A percentile compares a stretch with the other conserved stretches of the same genome.
Conservation (phyloP, 2,329 filamentous ascomycete genomes). For the Coleophoma eucalyptorum region DNA sequence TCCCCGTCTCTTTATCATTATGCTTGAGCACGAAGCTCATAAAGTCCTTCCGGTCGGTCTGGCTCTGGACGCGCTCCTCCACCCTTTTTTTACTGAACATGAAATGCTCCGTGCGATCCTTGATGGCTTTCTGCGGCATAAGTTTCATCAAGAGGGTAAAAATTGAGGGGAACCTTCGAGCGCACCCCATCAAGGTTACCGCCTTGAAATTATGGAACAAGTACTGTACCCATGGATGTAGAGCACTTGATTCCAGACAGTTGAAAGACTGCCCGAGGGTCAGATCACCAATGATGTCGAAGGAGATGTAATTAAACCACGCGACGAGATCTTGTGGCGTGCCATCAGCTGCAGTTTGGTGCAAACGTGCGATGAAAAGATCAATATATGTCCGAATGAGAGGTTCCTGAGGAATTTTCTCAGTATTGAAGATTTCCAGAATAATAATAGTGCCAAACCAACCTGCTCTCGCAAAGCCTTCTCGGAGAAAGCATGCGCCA, state of each 20-base stretch:
- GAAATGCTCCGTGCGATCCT: not conserved
- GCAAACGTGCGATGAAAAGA: conserved; percentile 12
- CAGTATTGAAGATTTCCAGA: too few species aligned
- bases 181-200: not conserved
- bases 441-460: too few species aligned
- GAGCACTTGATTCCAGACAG: conserved; percentile 20
- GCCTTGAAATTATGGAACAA: not conserved
- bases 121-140: not conserved
- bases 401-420: conserved; percentile 18
- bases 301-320: conserved; percentile 23
- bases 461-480: conserved; percentile 1
- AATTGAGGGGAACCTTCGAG: not conserved
- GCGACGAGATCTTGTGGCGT: conserved; percentile 21
- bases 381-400: conserved; percentile 27
- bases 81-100: not conserved
- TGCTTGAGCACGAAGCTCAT: conserved; percentile 12
- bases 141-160: not conserved
- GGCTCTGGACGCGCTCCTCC: not conserved
- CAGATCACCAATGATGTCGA: conserved; percentile 24
- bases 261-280: conserved; percentile 27
- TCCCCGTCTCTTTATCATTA: conserved; percentile 13
- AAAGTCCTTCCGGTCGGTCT: not conserved
- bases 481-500: not conserved
- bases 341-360: conserved; percentile 18
- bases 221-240: conserved; percentile 14